Conservation (phyloP, 495 filamentous ascomycete genomes). For the Penicillium argentinense region DNA sequence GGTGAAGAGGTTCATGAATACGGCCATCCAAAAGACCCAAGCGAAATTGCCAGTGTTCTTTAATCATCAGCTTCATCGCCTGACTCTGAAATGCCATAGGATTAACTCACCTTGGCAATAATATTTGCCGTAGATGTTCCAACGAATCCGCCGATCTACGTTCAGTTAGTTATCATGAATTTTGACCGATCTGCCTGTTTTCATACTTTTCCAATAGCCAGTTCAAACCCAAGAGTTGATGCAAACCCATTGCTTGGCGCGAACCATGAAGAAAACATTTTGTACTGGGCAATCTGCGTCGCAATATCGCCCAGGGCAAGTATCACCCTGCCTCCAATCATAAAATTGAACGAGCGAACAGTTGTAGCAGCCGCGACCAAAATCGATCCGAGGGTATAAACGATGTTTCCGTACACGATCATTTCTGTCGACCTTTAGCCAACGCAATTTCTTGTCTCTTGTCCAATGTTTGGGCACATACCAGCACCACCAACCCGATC, state of each 20-base stretch:
- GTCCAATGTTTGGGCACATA: slow-evolving; percentile 8
- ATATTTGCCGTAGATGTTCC: slow-evolving; percentile 40
- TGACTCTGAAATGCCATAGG: neutral
- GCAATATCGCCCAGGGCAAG: slow-evolving; percentile 46
- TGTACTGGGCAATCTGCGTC: slow-evolving; percentile 48
- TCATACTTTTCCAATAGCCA: slow-evolving; percentile 42
- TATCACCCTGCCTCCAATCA: slow-evolving; percentile 43
- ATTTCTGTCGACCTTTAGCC: slow-evolving; percentile 23
- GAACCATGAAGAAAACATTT: slow-evolving; percentile 53
- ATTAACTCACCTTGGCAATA: slow-evolving; percentile 31
- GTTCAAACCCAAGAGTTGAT: slow-evolving; percentile 41
- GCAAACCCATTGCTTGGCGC: slow-evolving; percentile 47
- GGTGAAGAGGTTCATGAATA: slow-evolving; percentile 51
- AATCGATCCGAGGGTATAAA: slow-evolving; percentile 48
- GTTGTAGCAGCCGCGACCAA: slow-evolving; percentile 43
- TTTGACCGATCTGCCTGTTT: no score
- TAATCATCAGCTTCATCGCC: neutral
- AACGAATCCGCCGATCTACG: slow-evolving; percentile 32
- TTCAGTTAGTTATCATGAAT: neutral
- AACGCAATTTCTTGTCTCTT: neutral
- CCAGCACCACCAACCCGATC: slow-evolving; percentile 47
- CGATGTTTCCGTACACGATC: slow-evolving; percentile 46
- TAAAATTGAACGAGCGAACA: slow-evolving; percentile 43
- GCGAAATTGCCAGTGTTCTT: slow-evolving; percentile 46
- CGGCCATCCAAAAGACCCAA: slow-evolving; percentile 47